Conservation (phyloP, 176 grass and related monocot species). For the Carex parvula region DNA sequence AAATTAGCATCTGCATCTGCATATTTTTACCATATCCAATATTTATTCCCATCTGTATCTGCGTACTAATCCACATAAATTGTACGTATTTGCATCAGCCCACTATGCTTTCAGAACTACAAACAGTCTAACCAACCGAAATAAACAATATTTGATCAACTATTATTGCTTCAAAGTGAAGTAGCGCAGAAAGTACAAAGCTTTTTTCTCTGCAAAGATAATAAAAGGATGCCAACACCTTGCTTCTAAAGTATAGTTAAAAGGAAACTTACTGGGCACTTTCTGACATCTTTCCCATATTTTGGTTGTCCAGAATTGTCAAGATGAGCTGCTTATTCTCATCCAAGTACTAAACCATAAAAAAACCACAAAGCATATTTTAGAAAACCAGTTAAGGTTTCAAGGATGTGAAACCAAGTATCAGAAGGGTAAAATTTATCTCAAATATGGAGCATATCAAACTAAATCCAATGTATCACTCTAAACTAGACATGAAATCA, state of each 20-base stretch:
- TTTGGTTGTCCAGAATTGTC: slow-evolving; percentile 90
- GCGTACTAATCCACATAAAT: background rate
- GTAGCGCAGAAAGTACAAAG: background rate
- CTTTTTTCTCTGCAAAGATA: background rate
- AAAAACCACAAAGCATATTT: slow-evolving; percentile 21
- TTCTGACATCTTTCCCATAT: slow-evolving; percentile 86
- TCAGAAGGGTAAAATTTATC: background rate
- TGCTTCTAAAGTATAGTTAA: background rate
- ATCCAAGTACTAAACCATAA: slow-evolving; percentile 74
- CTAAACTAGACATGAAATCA: background rate
- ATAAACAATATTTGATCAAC: background rate
- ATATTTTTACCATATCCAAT: background rate
- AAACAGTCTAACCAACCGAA: background rate
- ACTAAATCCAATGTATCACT: background rate
- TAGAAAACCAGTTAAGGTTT: slow-evolving; percentile 3
- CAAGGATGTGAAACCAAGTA: background rate
- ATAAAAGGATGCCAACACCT: background rate
- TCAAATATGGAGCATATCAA: background rate
- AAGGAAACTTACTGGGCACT: slow-evolving; percentile 74
- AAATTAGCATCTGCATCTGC: background rate
- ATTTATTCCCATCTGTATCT: background rate
- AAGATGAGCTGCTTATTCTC: slow-evolving; percentile 98
- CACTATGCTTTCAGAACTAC: background rate
- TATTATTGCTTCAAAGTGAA: background rate
- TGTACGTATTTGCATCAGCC: background rate